These are phyloP conservation scores for Gloeophyllum trabeum DNA, from an alignment of 768 basidiomycete species.

Conservation along the genomic window DNA sequence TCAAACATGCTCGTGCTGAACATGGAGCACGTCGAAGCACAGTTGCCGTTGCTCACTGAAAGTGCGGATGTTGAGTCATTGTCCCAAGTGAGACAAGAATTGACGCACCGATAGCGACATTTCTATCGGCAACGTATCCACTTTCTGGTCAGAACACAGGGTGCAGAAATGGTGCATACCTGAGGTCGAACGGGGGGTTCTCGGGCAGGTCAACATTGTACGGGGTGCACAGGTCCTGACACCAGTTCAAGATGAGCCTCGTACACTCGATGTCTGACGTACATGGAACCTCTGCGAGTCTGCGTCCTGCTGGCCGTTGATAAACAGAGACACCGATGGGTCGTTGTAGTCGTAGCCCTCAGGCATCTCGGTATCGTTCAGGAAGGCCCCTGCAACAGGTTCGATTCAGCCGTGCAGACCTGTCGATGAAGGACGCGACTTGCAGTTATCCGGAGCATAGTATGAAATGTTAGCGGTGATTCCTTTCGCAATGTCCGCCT, in stretches of 20 bases:
- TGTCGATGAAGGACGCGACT: slow-evolving; percentile 7
- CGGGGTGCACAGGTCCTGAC: slow-evolving; percentile 17
- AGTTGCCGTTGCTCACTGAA: slow-evolving; percentile 15
- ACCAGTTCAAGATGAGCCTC: no score
- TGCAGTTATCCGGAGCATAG: slow-evolving; percentile 47
- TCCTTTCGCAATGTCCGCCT: slow-evolving; percentile 34
- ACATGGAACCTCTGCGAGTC: slow-evolving; percentile 40
- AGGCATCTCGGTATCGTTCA: slow-evolving; percentile 31
- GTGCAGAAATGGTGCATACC: no score
- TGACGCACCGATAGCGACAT: background rate
- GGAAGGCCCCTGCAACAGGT: slow-evolving; percentile 26
- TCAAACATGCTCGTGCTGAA: slow-evolving; percentile 47
- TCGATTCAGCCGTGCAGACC: background rate
- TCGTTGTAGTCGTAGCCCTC: slow-evolving; percentile 30
- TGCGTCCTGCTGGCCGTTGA: slow-evolving; percentile 32
- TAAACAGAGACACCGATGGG: slow-evolving; percentile 26
- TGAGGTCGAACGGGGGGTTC: background rate
- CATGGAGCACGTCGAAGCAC: slow-evolving; percentile 47
- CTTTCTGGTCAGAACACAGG: no score
- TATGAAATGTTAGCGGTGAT: slow-evolving; percentile 23
- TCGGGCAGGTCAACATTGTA: background rate
- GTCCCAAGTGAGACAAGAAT: no score
- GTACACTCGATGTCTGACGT: no score
- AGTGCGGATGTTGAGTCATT: no score
- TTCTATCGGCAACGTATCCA: no score